phyloP scores from a whole-genome alignment of 2,329 filamentous ascomycete species.

The Penicillium rolfsii region DNA sequence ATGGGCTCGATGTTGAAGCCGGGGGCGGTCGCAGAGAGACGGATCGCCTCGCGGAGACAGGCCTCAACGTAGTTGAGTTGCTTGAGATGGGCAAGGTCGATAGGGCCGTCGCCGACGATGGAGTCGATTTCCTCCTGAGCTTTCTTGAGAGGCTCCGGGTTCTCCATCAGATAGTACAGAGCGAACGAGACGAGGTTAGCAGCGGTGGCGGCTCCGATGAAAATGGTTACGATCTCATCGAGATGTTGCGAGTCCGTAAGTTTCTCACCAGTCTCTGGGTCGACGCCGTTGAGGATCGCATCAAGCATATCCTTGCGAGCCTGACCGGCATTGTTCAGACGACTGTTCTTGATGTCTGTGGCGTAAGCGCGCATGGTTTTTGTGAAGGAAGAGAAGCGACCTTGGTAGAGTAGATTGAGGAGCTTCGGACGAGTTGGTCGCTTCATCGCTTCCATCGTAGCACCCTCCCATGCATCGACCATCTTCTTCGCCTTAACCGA shows the following conservation, averaged over 20 bases:
- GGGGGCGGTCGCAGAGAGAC: conserved; percentile 64
- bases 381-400: conserved; percentile 59
- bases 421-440: conserved; percentile 56
- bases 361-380: conserved; percentile 58
- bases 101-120: conserved; percentile 17
- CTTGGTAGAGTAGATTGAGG: conserved; percentile 56
- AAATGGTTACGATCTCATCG: conserved; percentile 68
- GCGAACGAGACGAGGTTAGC: conserved; percentile 67
- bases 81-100: conserved; percentile 59
- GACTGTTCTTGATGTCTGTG: conserved; percentile 57
- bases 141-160: conserved; percentile 61
- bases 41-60: conserved; percentile 67
- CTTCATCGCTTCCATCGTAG: conserved; percentile 60
- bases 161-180: conserved; percentile 65
- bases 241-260: conserved; percentile 63
- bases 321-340: conserved; percentile 57
- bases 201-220: conserved; percentile 69
- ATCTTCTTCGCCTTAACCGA: conserved; percentile 46
- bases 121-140: conserved; percentile 68
- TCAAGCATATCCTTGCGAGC: conserved; percentile 59
- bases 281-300: conserved; percentile 60
- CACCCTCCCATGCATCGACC: conserved; percentile 57
- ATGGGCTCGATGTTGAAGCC: conserved; percentile 59
- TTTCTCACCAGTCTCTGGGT: conserved; percentile 62
- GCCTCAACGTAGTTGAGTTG: conserved; percentile 69